Percentiles rank a stretch among this genome's conserved stretches.
These are phyloP conservation scores for Nannochloris sp. DNA, from an alignment of 139 green algal species.

Conservation along the genomic window DNA sequence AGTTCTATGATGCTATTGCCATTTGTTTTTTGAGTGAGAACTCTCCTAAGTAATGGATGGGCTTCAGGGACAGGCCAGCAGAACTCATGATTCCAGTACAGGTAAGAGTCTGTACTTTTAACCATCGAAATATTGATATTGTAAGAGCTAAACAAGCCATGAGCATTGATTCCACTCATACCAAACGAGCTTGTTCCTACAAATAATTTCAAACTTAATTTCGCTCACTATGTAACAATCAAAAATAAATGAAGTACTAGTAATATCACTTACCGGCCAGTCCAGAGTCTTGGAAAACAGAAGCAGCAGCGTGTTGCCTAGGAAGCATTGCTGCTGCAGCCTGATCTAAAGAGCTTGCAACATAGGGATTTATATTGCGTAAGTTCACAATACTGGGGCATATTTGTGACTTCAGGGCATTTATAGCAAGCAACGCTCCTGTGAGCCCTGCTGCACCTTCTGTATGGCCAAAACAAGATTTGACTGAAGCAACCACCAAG, in stretches of 20 bases:
- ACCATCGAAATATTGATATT: too few species aligned
- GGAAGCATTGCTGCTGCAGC: neutral
- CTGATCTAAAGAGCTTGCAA: conserved; percentile 17
- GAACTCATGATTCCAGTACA: conserved; percentile 7
- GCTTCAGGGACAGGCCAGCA: conserved; percentile 7
- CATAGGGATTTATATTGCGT: conserved; percentile 44
- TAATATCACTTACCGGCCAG: neutral
- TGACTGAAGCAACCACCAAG: conserved; percentile 16
- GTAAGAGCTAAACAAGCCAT: conserved; percentile 13
- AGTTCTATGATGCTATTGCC: too few species aligned
- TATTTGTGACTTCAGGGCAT: neutral
- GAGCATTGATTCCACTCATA: conserved; percentile 39
- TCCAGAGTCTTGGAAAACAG: neutral
- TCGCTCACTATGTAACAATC: too few species aligned
- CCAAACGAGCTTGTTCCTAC: conserved; percentile 27
- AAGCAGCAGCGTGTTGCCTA: neutral
- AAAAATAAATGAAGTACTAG: too few species aligned
- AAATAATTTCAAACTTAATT: too few species aligned
- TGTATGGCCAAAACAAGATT: conserved; percentile 34
- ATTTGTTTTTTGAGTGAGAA: too few species aligned
- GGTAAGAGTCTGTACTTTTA: neutral
- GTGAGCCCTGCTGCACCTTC: conserved; percentile 41
- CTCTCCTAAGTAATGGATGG: conserved; percentile 4
- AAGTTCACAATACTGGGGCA: conserved; percentile 42
- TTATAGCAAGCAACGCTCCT: conserved; percentile 42